A percentile compares a stretch with the other conserved stretches of the same genome.
phyloP scores from a whole-genome alignment of 805 yeast species.

The Metschnikowia koreensis region DNA sequence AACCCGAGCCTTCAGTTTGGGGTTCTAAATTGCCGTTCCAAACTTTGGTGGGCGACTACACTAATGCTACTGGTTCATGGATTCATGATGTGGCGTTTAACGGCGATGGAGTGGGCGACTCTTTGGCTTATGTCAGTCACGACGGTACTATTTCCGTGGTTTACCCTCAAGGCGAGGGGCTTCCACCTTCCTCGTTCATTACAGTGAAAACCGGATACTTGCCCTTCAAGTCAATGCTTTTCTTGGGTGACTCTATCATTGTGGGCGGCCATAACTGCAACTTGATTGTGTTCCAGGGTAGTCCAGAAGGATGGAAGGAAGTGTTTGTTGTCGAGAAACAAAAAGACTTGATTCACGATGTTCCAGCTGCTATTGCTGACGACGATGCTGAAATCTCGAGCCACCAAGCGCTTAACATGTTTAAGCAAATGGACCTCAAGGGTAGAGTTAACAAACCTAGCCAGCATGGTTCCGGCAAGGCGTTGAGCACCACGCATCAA shows the following conservation, averaged over 20 bases:
- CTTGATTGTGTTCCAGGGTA: constrained; percentile 80
- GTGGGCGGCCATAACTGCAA: constrained; percentile 94
- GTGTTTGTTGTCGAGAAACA: constrained; percentile 53
- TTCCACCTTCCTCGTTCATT: constrained; percentile 59
- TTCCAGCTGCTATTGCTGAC: constrained; percentile 31
- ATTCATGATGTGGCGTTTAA: constrained; percentile 87
- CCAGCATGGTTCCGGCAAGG: constrained; percentile 30
- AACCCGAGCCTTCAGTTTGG: constrained; percentile 83
- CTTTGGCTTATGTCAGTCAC: constrained; percentile 79
- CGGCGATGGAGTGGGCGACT: constrained; percentile 60
- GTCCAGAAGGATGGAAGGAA: constrained; percentile 61
- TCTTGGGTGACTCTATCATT: constrained; percentile 63
- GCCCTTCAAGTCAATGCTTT: constrained; percentile 77
- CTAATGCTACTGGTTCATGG: constrained; percentile 76
- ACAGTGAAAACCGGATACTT: constrained; percentile 64
- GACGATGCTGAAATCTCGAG: constrained; percentile 60
- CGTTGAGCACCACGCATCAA: constrained; percentile 79
- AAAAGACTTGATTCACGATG: constrained; percentile 47
- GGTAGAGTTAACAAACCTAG: constrained; percentile 61
- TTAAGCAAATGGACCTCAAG: constrained; percentile 91
- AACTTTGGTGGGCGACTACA: constrained; percentile 80
- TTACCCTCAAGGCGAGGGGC: constrained; percentile 68
- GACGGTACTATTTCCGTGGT: constrained; percentile 82
- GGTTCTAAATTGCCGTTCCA: constrained; percentile 95
- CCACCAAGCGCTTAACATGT: constrained; percentile 85